phyloP scores from a whole-genome alignment of 2,329 filamentous ascomycete species.

The Proliferodiscus dingleyae region DNA sequence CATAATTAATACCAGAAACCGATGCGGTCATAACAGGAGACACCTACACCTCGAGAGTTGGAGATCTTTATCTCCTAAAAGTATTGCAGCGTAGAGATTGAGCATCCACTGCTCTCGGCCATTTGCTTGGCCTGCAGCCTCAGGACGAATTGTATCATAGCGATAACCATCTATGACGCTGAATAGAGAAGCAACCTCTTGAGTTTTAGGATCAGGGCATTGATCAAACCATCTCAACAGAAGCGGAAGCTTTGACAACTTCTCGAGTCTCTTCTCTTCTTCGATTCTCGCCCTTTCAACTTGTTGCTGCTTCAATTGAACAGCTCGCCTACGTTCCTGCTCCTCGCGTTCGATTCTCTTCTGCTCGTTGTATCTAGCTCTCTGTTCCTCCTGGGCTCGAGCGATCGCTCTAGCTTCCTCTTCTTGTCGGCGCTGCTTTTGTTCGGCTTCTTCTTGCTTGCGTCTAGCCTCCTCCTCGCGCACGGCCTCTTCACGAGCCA shows the following conservation, averaged over 20 bases:
- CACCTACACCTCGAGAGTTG: constrained; percentile 54
- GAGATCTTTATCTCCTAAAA: constrained; percentile 61
- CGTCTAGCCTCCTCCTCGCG: constrained; percentile 34
- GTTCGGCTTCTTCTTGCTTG: constrained; percentile 25
- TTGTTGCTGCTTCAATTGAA: constrained; percentile 38
- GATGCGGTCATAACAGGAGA: not conserved
- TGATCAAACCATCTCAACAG: constrained; percentile 57
- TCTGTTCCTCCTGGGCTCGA: constrained; percentile 32
- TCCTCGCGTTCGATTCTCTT: constrained; percentile 34
- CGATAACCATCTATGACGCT: constrained; percentile 54
- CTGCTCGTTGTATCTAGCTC: constrained; percentile 31
- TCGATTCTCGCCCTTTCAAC: constrained; percentile 43
- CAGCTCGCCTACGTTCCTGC: constrained; percentile 31
- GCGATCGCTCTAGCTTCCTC: constrained; percentile 23
- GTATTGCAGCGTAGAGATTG: constrained; percentile 58
- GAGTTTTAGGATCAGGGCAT: constrained; percentile 46
- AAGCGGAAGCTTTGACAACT: constrained; percentile 53
- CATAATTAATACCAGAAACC: constrained; percentile 10
- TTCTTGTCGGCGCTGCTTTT: constrained; percentile 24
- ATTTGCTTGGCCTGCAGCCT: constrained; percentile 46
- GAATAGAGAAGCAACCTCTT: constrained; percentile 50
- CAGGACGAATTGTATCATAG: constrained; percentile 56
- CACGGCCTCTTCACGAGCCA: constrained; percentile 24
- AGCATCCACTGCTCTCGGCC: constrained; percentile 64
- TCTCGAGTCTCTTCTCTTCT: constrained; percentile 50